Evolutionary conservation across 805 yeast species (phyloP).

Genomic region (Nakazawaea pomicola): DNA sequence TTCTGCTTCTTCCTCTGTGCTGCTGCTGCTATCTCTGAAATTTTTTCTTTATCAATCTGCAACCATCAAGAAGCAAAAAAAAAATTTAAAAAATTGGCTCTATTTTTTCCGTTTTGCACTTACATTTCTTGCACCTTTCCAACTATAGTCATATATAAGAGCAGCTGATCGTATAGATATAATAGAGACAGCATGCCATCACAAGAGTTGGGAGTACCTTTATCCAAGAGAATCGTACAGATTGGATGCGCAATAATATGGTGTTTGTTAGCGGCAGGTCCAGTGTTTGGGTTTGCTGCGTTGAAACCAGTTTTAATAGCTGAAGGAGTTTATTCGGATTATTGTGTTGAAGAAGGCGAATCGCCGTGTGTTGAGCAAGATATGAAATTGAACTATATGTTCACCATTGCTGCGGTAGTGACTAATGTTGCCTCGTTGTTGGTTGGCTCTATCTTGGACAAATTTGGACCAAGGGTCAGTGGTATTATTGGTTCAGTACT

Average conservation of each 20-base stretch:
- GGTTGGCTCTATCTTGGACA: slow-evolving; percentile 77
- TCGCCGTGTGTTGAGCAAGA: slow-evolving; percentile 71
- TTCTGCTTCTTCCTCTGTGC: too few species aligned
- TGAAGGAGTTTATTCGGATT: slow-evolving; percentile 70
- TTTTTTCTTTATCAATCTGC: too few species aligned
- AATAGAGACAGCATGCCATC: slow-evolving; percentile 2
- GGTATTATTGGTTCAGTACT: slow-evolving; percentile 69
- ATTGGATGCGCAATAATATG: slow-evolving; percentile 71
- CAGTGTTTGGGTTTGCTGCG: slow-evolving; percentile 95
- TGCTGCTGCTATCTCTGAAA: too few species aligned
- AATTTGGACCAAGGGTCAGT: slow-evolving; percentile 73
- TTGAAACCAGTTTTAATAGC: slow-evolving; percentile 73
- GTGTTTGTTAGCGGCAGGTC: slow-evolving; percentile 92
- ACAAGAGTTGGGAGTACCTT: slow-evolving; percentile 14
- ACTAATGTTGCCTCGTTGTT: slow-evolving; percentile 80
- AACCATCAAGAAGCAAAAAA: too few species aligned
- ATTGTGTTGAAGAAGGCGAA: slow-evolving; percentile 13
- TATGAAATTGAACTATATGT: slow-evolving; percentile 71
- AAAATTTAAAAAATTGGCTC: too few species aligned
- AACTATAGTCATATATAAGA: too few species aligned
- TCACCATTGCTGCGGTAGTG: slow-evolving; percentile 80
- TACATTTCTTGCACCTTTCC: too few species aligned
- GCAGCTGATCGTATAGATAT: too few species aligned
- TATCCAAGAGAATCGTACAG: slow-evolving; percentile 40
- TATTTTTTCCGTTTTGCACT: too few species aligned